phyloP scores from a whole-genome alignment of 192 early-diverging fungal species.

The Backusella luteola region DNA sequence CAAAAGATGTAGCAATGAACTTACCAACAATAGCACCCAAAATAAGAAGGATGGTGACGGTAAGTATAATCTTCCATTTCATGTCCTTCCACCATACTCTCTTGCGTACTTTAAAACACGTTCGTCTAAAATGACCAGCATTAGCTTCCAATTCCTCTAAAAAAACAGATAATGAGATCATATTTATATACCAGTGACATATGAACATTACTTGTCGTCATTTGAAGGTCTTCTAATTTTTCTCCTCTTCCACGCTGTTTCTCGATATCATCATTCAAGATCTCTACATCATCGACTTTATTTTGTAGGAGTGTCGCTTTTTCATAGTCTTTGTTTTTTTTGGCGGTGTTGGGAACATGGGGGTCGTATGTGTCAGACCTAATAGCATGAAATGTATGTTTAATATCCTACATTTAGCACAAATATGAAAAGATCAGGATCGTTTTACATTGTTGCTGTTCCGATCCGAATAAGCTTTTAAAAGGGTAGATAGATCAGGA shows the following conservation, averaged over 20 bases:
- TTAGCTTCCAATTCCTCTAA: conserved; percentile 24
- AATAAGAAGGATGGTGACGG: conserved; percentile 64
- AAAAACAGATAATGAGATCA: neutral
- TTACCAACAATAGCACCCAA: conserved; percentile 79
- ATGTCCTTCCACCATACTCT: conserved; percentile 90
- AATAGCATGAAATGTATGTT: neutral
- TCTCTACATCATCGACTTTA: conserved; percentile 83
- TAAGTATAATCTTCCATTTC: conserved; percentile 92
- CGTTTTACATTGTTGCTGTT: no score
- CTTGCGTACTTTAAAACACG: conserved; percentile 27
- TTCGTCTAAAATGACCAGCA: conserved; percentile 21
- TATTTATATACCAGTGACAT: neutral
- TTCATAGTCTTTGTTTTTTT: neutral
- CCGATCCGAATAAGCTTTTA: no score
- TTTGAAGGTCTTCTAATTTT: conserved; percentile 71
- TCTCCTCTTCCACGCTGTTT: conserved; percentile 85
- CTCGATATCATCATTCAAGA: conserved; percentile 91
- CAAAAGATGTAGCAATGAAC: neutral
- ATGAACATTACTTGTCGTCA: conserved; percentile 62
- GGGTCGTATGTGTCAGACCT: conserved; percentile 37
- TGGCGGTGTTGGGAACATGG: conserved; percentile 13
- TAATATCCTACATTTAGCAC: no score
- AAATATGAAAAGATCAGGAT: no score
- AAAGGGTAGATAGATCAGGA: no score
- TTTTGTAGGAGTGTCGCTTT: conserved; percentile 70